phyloP scores from a whole-genome alignment of 1,139 yeast species.

The Kluyveromyces sp. region DNA sequence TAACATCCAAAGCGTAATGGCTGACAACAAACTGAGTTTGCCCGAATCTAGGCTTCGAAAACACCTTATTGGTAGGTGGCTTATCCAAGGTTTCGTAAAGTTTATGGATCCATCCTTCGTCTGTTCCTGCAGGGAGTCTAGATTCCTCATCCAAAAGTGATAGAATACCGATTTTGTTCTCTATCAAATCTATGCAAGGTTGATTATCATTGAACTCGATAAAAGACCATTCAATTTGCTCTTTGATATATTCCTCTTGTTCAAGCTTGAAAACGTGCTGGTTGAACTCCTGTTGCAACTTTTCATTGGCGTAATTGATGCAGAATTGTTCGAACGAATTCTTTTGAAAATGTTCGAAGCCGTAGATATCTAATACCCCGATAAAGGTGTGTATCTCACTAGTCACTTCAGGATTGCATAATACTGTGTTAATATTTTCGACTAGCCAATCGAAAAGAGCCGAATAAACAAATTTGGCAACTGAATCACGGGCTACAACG shows the following conservation, averaged over 20 bases:
- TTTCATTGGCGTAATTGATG: slow-evolving; percentile 95
- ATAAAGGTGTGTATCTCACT: slow-evolving; percentile 64
- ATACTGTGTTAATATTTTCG: slow-evolving; percentile 67
- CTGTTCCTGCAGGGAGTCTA: slow-evolving; percentile 88
- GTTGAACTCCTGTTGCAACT: slow-evolving; percentile 93
- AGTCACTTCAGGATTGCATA: slow-evolving; percentile 66
- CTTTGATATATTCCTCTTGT: slow-evolving; percentile 88
- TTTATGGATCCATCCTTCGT: slow-evolving; percentile 87
- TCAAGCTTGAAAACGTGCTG: slow-evolving; percentile 96
- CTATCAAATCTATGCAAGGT: slow-evolving; percentile 92
- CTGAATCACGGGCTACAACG: slow-evolving; percentile 87
- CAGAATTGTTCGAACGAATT: slow-evolving; percentile 97
- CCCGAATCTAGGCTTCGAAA: slow-evolving; percentile 92
- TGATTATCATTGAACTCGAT: slow-evolving; percentile 95
- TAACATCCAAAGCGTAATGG: slow-evolving; percentile 92
- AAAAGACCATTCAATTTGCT: slow-evolving; percentile 94
- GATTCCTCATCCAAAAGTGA: slow-evolving; percentile 92
- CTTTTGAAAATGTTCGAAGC: slow-evolving; percentile 90
- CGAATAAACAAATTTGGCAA: slow-evolving; percentile 88
- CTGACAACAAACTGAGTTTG: slow-evolving; percentile 83
- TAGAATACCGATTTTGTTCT: slow-evolving; percentile 79
- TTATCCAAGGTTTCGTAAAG: slow-evolving; percentile 80
- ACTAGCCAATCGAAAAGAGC: slow-evolving; percentile 96
- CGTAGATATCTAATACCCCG: slow-evolving; percentile 96
- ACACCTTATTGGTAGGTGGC: slow-evolving; percentile 69